These are phyloP conservation scores for Fusarium foetens DNA, from an alignment of 2,329 filamentous ascomycete species.

Conservation along the genomic window DNA sequence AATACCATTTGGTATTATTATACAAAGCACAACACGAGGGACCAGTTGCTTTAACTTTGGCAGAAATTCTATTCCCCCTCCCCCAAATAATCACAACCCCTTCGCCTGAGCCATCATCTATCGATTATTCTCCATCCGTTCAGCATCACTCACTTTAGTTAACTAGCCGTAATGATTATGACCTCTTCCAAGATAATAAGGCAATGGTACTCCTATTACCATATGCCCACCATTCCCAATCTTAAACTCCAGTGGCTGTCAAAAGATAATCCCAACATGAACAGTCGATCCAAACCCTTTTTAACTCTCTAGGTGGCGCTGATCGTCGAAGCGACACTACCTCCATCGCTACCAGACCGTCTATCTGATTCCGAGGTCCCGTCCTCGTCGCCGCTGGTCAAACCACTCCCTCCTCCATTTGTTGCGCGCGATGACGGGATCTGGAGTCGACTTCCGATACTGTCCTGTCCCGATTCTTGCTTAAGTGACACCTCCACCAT, in stretches of 20 bases:
- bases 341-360: constrained; percentile 51
- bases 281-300: constrained; percentile 7
- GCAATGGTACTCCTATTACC: constrained; percentile 10
- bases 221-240: constrained; percentile 13
- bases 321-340: constrained; percentile 51
- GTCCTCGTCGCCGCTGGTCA: constrained; percentile 48
- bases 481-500: constrained; percentile 60
- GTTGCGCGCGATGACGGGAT: constrained; percentile 45
- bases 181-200: background rate
- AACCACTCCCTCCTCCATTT: constrained; percentile 47
- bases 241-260: constrained; percentile 25
- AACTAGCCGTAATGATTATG: background rate
- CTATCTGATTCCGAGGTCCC: constrained; percentile 50
- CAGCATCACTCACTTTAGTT: background rate
- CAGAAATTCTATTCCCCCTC: no score
- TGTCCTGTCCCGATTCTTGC: constrained; percentile 44
- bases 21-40: no score
- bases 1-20: no score
- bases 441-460: constrained; percentile 46
- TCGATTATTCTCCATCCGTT: constrained; percentile 4
- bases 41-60: no score
- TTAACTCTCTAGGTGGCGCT: constrained; percentile 39
- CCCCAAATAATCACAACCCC: background rate
- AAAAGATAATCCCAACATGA: constrained; percentile 11
- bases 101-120: background rate